Evolutionary conservation across 192 early-diverging fungal species (phyloP).

Genomic region (Backusella parvicylindrica): DNA sequence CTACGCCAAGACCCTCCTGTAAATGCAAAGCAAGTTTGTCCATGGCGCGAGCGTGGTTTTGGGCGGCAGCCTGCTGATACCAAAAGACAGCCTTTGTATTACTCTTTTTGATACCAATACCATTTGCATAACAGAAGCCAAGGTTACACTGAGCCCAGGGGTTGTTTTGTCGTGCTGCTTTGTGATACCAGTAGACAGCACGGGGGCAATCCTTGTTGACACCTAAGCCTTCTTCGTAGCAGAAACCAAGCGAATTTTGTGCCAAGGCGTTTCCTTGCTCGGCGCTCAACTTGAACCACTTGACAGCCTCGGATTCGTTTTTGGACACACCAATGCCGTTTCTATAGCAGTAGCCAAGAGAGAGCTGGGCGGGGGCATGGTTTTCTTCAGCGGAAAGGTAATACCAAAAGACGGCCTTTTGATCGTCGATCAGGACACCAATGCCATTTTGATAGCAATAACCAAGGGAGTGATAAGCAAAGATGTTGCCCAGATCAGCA

Average conservation of each 20-base stretch:
- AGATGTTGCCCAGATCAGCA: slow-evolving; percentile 43
- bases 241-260: slow-evolving; percentile 66
- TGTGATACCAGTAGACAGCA: slow-evolving; percentile 64
- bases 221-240: slow-evolving; percentile 80
- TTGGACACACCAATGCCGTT: slow-evolving; percentile 54
- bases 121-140: slow-evolving; percentile 73
- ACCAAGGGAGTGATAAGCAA: slow-evolving; percentile 62
- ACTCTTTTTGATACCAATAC: slow-evolving; percentile 61
- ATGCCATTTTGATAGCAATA: slow-evolving; percentile 87
- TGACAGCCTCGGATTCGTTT: slow-evolving; percentile 47
- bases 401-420: slow-evolving; percentile 50
- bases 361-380: slow-evolving; percentile 53
- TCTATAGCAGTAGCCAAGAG: slow-evolving; percentile 55
- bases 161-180: slow-evolving; percentile 67
- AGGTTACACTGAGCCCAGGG: slow-evolving; percentile 84
- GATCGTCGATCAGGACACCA: slow-evolving; percentile 56
- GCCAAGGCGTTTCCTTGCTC: slow-evolving; percentile 52
- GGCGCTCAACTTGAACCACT: slow-evolving; percentile 52
- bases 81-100: slow-evolving; percentile 50
- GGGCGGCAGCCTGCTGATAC: slow-evolving; percentile 53
- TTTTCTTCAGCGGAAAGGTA: slow-evolving; percentile 42
- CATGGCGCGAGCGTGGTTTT: slow-evolving; percentile 54
- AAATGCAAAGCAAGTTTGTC: slow-evolving; percentile 53
- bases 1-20: slow-evolving; percentile 47
- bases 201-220: slow-evolving; percentile 40